Conservation (phyloP, 2,329 filamentous ascomycete species). For the Triangularia setosa region DNA sequence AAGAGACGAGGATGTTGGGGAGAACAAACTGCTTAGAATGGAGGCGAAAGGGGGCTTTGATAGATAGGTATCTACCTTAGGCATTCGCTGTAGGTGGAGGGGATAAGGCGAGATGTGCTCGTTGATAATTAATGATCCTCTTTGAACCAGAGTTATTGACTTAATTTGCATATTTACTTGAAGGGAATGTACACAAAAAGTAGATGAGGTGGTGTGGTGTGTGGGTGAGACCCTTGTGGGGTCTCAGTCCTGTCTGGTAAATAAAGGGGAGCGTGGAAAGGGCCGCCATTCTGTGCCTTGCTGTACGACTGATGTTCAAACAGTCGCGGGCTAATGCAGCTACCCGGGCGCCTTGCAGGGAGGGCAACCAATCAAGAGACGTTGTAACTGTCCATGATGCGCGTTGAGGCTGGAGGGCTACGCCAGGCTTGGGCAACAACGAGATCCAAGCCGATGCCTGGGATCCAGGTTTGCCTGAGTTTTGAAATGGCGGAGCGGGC, state of each 20-base stretch:
- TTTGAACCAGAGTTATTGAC: neutral
- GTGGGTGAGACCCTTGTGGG: neutral
- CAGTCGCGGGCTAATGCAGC: constrained; percentile 28
- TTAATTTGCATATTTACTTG: neutral
- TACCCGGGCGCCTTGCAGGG: constrained; percentile 23
- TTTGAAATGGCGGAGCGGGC: neutral
- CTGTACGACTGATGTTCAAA: constrained; percentile 29
- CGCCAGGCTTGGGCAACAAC: neutral
- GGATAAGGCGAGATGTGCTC: neutral
- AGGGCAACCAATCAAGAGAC: constrained; percentile 12
- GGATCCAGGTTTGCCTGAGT: neutral
- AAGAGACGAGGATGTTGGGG: neutral
- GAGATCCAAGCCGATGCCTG: neutral
- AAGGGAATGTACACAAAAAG: neutral
- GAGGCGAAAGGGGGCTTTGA: neutral
- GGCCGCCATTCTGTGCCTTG: constrained; percentile 19
- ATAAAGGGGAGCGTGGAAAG: neutral
- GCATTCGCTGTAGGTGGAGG: neutral
- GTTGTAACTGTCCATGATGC: constrained; percentile 3
- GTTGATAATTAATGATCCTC: neutral
- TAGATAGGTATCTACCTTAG: neutral
- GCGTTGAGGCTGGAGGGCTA: neutral
- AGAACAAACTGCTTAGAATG: neutral
- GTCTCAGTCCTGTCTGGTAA: neutral
- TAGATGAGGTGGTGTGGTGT: neutral